These are phyloP conservation scores for Gnaphalium uliginosum DNA, from an alignment of 129 eudicot species.

Conservation along the genomic window DNA sequence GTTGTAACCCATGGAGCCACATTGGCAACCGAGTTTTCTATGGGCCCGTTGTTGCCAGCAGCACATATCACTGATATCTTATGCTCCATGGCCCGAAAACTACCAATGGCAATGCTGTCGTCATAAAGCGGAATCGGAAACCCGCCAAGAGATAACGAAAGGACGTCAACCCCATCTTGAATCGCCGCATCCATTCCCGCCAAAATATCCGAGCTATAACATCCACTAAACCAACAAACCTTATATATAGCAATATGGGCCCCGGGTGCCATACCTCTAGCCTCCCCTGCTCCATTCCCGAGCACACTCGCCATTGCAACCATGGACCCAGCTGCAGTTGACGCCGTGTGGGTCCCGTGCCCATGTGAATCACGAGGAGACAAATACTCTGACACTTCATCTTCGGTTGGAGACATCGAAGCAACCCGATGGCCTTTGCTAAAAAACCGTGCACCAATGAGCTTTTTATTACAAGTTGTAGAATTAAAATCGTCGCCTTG, in stretches of 20 bases:
- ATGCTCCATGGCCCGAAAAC: constrained; percentile 92
- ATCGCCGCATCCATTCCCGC: constrained; percentile 93
- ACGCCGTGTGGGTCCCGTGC: constrained; percentile 96
- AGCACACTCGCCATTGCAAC: constrained; percentile 76
- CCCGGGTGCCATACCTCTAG: constrained; percentile 96
- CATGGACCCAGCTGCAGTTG: constrained; percentile 77
- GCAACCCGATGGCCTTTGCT: constrained; percentile 86
- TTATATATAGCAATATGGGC: constrained; percentile 86
- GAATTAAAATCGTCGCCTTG: constrained; percentile 59
- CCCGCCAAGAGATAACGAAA: constrained; percentile 88
- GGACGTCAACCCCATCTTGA: constrained; percentile 78
- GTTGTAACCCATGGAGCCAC: constrained; percentile 98
- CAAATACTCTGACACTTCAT: constrained; percentile 48
- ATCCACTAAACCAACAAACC: constrained; percentile 95
- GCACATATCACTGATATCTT: constrained; percentile 91
- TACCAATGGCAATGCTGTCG: constrained; percentile 91
- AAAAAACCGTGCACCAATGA: constrained; percentile 84
- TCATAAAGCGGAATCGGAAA: constrained; percentile 89
- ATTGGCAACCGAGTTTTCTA: constrained; percentile 76
- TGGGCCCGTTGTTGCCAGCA: constrained; percentile 90
- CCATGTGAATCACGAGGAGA: constrained; percentile 94
- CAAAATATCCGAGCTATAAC: constrained; percentile 91
- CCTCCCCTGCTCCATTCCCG: constrained; percentile 81
- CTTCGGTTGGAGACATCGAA: constrained; percentile 40
- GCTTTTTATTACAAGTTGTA: constrained; percentile 63